A percentile compares a stretch with the other conserved stretches of the same genome.
phyloP scores from a whole-genome alignment of 2,329 filamentous ascomycete genomes.

The Fusarium sp. region DNA sequence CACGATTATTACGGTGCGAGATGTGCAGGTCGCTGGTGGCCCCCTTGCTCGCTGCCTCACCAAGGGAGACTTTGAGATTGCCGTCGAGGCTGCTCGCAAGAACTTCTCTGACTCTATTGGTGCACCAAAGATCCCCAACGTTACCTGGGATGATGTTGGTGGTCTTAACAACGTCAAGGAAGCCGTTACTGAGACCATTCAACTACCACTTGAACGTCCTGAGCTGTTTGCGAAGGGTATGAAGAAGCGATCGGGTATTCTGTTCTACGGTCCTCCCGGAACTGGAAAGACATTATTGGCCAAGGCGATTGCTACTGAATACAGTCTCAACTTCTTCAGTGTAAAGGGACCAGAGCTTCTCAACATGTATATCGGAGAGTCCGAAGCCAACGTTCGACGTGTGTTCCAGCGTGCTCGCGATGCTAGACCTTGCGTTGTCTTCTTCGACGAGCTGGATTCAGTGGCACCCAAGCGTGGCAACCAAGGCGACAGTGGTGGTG shows the following conservation, averaged over 20 bases:
- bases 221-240: slow-evolving; percentile 97
- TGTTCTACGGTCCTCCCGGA: slow-evolving; percentile 91
- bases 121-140: slow-evolving; percentile 96
- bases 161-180: slow-evolving; percentile 94
- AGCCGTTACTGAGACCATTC: slow-evolving; percentile 96
- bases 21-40: slow-evolving; percentile 90
- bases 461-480: slow-evolving; percentile 97
- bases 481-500: slow-evolving; percentile 94
- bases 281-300: slow-evolving; percentile 93
- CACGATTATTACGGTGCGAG: slow-evolving; percentile 71
- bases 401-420: slow-evolving; percentile 90
- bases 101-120: slow-evolving; percentile 98
- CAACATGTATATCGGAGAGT: slow-evolving; percentile 97
- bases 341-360: slow-evolving; percentile 92
- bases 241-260: slow-evolving; percentile 94
- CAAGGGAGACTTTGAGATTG: slow-evolving; percentile 86
- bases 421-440: slow-evolving; percentile 87
- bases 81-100: slow-evolving; percentile 93
- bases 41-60: slow-evolving; percentile 80
- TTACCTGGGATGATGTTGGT: slow-evolving; percentile 95
- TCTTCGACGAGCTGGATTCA: slow-evolving; percentile 93
- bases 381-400: slow-evolving; percentile 88
- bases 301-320: slow-evolving; percentile 93
- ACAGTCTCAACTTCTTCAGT: slow-evolving; percentile 93
- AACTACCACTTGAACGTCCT: slow-evolving; percentile 87